Base-by-base conservation (phyloP, 345 rosid genomes). In the Brassica carinata region DNA sequence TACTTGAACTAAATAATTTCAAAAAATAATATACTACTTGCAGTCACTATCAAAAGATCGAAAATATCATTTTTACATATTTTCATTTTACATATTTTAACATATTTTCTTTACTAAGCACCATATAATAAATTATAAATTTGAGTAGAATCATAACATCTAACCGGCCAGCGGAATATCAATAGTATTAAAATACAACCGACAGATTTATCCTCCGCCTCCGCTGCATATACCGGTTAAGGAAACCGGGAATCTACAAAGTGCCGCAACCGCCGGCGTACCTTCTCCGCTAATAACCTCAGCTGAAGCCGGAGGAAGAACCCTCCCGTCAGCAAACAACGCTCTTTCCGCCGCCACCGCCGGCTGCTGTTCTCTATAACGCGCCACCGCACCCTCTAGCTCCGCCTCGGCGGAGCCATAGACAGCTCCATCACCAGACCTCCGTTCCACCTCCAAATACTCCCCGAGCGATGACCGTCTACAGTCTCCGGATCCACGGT, bases 391-490 rank as follows among this genome's bases (percentile, higher is more conserved):
- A 18, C 86, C 90, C 15, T 89, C 92, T 23, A 87, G 77, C 86
- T 88, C 93, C 57, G 87, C 82, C 84, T 76, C 81, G 19, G 91
- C 90, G 0, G 85, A 87, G 64, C 76, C 85, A 48, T 75, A 92
- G 57, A 87, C 86, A 9, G 85, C 86, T 5, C 79, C 87, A 67
- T 91, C 97, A 0, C 95, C 97, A 43, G 87, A 91, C 84, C 97
- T 87, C 81, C 98, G 70, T 79, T 94, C 98, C 55, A 92, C 94
- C 87, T 92, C 98, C 8, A 94, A 83, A 81, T 90, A 94, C 83
- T 94, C 98, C 0, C 92, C 97, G 2, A 94, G 90, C 5, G 98
- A 94, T 4, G 95, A 90, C 34, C 94, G 90, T 73, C 85, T 90
- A 2, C 86, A 83, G 38, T 81, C 78, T 63, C 76, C 81, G n/a